Conservation (phyloP, 768 basidiomycete species). For the Boletus fagicola region DNA sequence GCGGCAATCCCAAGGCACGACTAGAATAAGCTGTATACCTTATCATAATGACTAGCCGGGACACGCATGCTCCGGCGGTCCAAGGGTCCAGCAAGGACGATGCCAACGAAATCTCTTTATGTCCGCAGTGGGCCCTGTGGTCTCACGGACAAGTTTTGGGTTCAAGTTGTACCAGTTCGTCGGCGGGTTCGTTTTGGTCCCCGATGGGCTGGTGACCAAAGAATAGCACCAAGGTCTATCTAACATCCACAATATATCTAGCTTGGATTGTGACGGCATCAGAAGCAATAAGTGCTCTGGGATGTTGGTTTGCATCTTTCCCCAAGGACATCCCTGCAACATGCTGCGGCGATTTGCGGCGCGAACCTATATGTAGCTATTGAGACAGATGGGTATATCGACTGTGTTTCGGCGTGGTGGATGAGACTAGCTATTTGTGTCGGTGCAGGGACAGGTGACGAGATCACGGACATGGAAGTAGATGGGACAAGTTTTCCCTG, state of each 20-base stretch:
- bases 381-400: not conserved
- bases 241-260: not conserved
- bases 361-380: not conserved
- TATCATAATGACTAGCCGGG: not conserved
- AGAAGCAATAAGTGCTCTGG: not conserved
- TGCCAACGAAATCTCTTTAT: not conserved
- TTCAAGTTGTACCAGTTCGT: not conserved
- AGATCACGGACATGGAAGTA: not conserved
- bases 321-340: not conserved
- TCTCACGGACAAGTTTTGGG: constrained; percentile 6
- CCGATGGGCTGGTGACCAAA: constrained; percentile 1
- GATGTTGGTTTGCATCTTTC: not conserved
- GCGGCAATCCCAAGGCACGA: not conserved
- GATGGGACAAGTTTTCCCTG: not conserved
- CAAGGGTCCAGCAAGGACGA: constrained; percentile 4
- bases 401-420: not conserved
- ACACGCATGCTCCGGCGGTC: not conserved
- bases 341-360: constrained; percentile 7
- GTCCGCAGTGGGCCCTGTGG: constrained; percentile 2
- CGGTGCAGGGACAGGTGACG: not conserved
- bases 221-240: not conserved
- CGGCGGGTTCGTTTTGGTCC: not conserved
- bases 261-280: constrained; percentile 4
- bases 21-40: not conserved
- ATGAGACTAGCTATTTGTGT: not conserved